Percentiles rank a stretch among this genome's conserved stretches.
phyloP scores from a whole-genome alignment of 116 monocot species.

The Zostera marina region DNA sequence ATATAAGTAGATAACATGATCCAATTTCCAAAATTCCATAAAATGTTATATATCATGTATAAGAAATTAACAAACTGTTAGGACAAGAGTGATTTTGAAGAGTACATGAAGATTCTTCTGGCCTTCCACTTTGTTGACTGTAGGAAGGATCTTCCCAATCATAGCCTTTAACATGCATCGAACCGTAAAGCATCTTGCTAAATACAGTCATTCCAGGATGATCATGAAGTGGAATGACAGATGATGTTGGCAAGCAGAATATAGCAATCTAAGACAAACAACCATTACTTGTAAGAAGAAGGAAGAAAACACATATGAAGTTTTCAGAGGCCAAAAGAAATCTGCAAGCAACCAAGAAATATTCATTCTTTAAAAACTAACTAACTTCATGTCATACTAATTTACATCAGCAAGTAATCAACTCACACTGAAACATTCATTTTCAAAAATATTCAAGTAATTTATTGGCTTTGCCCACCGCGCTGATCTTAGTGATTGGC shows the following conservation, averaged over 20 bases:
- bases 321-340: background rate
- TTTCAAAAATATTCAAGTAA: conserved; percentile 70
- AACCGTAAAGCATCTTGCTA: conserved; percentile 93
- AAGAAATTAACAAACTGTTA: background rate
- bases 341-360: conserved; percentile 2
- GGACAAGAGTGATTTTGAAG: conserved; percentile 1
- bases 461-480: conserved; percentile 83
- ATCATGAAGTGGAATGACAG: conserved; percentile 93
- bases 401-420: background rate
- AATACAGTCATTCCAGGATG: conserved; percentile 95
- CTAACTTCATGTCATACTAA: too few relatives aligned
- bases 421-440: conserved; percentile 62
- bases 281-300: background rate
- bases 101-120: conserved; percentile 25
- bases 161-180: conserved; percentile 94
- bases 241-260: conserved; percentile 89
- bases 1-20: background rate
- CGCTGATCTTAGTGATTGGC: conserved; percentile 32
- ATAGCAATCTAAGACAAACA: conserved; percentile 50
- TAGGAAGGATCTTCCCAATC: conserved; percentile 70
- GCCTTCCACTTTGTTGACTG: conserved; percentile 14
- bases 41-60: background rate
- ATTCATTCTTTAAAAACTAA: too few relatives aligned
- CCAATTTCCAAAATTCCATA: background rate
- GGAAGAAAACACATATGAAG: background rate